These are phyloP conservation scores for Talaromyces ruber DNA, from an alignment of 495 filamentous ascomycete genomes.

Conservation along the genomic window DNA sequence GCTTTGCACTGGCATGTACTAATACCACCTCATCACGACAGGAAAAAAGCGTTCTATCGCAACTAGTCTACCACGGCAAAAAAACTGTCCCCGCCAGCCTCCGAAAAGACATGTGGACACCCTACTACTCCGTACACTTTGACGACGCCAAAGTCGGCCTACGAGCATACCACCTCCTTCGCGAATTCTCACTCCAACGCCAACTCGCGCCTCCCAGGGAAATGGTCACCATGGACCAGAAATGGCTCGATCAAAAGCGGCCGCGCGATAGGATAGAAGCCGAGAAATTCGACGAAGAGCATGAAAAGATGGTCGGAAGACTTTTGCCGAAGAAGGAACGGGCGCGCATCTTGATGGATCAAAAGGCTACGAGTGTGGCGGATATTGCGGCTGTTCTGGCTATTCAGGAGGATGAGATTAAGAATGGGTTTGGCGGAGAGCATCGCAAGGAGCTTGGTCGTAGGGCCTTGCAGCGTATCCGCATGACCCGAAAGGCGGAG, in stretches of 20 bases:
- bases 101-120: slow-evolving; percentile 88
- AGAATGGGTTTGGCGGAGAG: slow-evolving; percentile 19
- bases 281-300: slow-evolving; percentile 36
- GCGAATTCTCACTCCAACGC: slow-evolving; percentile 58
- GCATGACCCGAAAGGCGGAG: slow-evolving; percentile 29
- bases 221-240: slow-evolving; percentile 40
- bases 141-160: slow-evolving; percentile 56
- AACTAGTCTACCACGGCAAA: slow-evolving; percentile 85
- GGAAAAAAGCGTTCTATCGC: slow-evolving; percentile 60
- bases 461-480: slow-evolving; percentile 19
- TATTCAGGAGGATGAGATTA: slow-evolving; percentile 39
- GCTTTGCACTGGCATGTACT: too few relatives aligned
- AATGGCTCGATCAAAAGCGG: slow-evolving; percentile 40
- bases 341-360: slow-evolving; percentile 64
- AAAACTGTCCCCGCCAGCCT: slow-evolving; percentile 70
- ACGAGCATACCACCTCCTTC: slow-evolving; percentile 67
- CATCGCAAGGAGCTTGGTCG: slow-evolving; percentile 26
- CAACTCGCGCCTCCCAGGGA: slow-evolving; percentile 35
- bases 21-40: too few relatives aligned
- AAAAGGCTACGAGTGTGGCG: slow-evolving; percentile 80
- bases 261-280: slow-evolving; percentile 47
- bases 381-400: slow-evolving; percentile 74
- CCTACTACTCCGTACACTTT: slow-evolving; percentile 69
- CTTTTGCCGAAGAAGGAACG: slow-evolving; percentile 46
- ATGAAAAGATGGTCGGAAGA: slow-evolving; percentile 32